phyloP scores from a whole-genome alignment of 495 filamentous ascomycete genomes.

The Trichoderma reesei region DNA sequence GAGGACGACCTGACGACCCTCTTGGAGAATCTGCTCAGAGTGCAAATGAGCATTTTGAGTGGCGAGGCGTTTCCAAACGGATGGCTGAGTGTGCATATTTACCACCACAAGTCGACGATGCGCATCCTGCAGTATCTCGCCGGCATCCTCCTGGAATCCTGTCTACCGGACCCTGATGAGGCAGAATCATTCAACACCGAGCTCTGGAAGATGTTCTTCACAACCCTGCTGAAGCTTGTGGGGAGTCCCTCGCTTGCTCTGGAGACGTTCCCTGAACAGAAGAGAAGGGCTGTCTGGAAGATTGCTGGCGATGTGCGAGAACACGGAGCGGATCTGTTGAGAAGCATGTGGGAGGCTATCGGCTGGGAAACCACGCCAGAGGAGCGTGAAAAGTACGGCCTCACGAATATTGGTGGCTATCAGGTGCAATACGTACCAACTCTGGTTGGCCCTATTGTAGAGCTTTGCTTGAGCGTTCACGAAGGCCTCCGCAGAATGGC shows the following conservation, averaged over 20 bases:
- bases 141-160: constrained; percentile 62
- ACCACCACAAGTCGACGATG: constrained; percentile 87
- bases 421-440: constrained; percentile 97
- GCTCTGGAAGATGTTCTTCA: constrained; percentile 89
- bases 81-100: constrained; percentile 92
- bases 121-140: constrained; percentile 78
- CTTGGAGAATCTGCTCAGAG: constrained; percentile 63
- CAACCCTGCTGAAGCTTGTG: constrained; percentile 77
- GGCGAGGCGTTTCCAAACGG: constrained; percentile 81
- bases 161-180: constrained; percentile 80
- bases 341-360: constrained; percentile 86
- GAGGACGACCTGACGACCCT: constrained; percentile 67
- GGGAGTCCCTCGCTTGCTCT: constrained; percentile 80
- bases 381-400: constrained; percentile 58
- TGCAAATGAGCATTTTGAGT: constrained; percentile 79
- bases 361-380: constrained; percentile 88
- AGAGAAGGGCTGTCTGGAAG: constrained; percentile 93
- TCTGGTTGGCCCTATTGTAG: constrained; percentile 83
- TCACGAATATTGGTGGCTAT: constrained; percentile 84
- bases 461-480: constrained; percentile 90
- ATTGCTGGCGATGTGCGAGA: constrained; percentile 95
- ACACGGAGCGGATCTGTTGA: constrained; percentile 74
- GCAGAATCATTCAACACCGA: constrained; percentile 89
- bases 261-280: constrained; percentile 96
- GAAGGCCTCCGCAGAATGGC: constrained; percentile 83